A percentile compares a stretch with the other conserved stretches of the same genome.
These are phyloP conservation scores for Beta macrorhiza DNA, from an alignment of 179 eudicot species.

Conservation along the genomic window DNA sequence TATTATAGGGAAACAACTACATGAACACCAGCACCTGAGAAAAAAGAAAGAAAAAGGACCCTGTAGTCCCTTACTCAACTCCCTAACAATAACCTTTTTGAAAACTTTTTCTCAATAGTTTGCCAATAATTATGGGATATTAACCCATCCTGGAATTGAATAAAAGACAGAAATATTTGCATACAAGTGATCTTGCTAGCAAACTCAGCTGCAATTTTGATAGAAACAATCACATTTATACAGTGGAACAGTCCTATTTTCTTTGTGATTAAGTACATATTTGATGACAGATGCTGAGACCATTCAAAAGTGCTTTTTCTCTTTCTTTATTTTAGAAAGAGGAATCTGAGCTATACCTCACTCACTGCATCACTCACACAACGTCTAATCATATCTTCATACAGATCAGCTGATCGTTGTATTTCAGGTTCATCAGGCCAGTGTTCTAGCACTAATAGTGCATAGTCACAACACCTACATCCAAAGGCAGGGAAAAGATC, in stretches of 20 bases:
- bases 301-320: neutral
- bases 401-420: constrained; percentile 91
- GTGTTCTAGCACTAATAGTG: constrained; percentile 78
- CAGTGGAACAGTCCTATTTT: neutral
- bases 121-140: neutral
- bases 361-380: constrained; percentile 98
- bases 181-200: neutral
- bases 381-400: constrained; percentile 91
- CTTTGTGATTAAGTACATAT: neutral
- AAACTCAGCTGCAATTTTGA: neutral
- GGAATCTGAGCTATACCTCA: constrained; percentile 58
- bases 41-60: neutral
- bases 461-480: constrained; percentile 96
- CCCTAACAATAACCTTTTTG: neutral
- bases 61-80: neutral
- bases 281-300: neutral
- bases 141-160: neutral
- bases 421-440: constrained; percentile 99
- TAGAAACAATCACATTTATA: neutral
- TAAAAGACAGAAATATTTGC: neutral
- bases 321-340: neutral
- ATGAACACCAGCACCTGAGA: neutral
- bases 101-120: neutral
- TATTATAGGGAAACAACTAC: neutral
- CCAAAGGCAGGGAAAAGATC: neutral